Evolutionary conservation across 1,284 basidiomycete genomes (phyloP).

Genomic region (Lentinula novae-zelandiae): DNA sequence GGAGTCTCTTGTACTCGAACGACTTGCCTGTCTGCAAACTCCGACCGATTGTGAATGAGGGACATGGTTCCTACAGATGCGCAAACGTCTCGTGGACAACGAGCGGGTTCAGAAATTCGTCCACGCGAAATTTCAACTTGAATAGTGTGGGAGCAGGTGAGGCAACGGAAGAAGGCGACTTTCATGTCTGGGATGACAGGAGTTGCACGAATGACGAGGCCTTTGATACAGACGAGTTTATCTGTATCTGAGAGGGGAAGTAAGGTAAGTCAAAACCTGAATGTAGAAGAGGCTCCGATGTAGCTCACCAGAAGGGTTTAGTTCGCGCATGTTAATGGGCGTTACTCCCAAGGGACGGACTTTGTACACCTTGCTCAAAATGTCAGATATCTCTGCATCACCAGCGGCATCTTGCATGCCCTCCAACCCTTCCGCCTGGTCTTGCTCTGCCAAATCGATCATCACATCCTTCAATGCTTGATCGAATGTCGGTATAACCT

Average conservation of each 20-base stretch:
- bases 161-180: slow-evolving; percentile 95
- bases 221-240: slow-evolving; percentile 94
- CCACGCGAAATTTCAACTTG: slow-evolving; percentile 96
- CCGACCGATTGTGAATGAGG: slow-evolving; percentile 95
- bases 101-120: slow-evolving; percentile 88
- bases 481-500: slow-evolving; percentile 96
- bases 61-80: slow-evolving; percentile 86
- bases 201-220: slow-evolving; percentile 95
- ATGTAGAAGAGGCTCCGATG: background rate
- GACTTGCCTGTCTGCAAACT: slow-evolving; percentile 94
- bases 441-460: slow-evolving; percentile 77
- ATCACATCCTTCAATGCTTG: slow-evolving; percentile 91
- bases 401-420: slow-evolving; percentile 71
- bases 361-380: slow-evolving; percentile 84
- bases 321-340: slow-evolving; percentile 85
- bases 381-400: slow-evolving; percentile 76
- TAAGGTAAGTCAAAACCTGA: background rate
- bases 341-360: slow-evolving; percentile 86
- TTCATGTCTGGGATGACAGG: slow-evolving; percentile 99
- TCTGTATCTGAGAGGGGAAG: slow-evolving; percentile 72
- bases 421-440: slow-evolving; percentile 62
- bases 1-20: slow-evolving; percentile 96
- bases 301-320: slow-evolving; percentile 80
- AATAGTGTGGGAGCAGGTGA: slow-evolving; percentile 93
- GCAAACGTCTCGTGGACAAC: slow-evolving; percentile 93